Evolutionary conservation across 176 grass and related monocot genomes (phyloP), one percentile per base, ranked within the genome.

Genomic region (Lolium multiflorum): DNA sequence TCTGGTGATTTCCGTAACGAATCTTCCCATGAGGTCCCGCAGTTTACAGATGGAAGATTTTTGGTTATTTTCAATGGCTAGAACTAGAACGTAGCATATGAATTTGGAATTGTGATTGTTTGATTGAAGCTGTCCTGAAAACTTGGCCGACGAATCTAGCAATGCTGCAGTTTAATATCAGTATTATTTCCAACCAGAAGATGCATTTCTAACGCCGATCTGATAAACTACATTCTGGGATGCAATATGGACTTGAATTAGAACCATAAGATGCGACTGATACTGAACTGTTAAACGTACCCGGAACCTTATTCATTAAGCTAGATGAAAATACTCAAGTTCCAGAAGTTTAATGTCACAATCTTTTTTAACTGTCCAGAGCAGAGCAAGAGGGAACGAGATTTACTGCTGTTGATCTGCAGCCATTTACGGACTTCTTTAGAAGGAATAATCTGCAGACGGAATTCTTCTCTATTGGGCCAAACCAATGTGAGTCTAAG

Each of bases 381-480:
- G 96, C 93, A 91, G 96, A 98, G 78, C 91, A 95, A 72, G 96
- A 98, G 75, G 93, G 96, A 61, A 84, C 84, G 66, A 64, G 87
- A 64, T 44, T 98, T 9, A 95, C 82, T 67, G 91, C 91, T 88
- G 39, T 94, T 56, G 93, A 95, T 56, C 65, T 98, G 84, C 93
- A 89, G 52, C 88, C 96, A 11, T 92, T 94, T 73, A 82, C 94
- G 9, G 90, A 94, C 54, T 98, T 95, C 79, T 75, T 94, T 48
- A 95, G 90, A 56, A 80, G 86, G 25, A 95, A 89, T 20, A 94
- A 92, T 87, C 88, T 92, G 55, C 96, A 94, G 78, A 95, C 71
- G 72, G 96, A 95, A 31, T 85, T 95, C 79, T 98, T 98, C 76
- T 85, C 84, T 88, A 86, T 98, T 74, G 93, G 86, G 22, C 22